These are phyloP conservation scores for Gastrolobium villosum DNA, from an alignment of 306 rosid genomes.

Conservation along the genomic window DNA sequence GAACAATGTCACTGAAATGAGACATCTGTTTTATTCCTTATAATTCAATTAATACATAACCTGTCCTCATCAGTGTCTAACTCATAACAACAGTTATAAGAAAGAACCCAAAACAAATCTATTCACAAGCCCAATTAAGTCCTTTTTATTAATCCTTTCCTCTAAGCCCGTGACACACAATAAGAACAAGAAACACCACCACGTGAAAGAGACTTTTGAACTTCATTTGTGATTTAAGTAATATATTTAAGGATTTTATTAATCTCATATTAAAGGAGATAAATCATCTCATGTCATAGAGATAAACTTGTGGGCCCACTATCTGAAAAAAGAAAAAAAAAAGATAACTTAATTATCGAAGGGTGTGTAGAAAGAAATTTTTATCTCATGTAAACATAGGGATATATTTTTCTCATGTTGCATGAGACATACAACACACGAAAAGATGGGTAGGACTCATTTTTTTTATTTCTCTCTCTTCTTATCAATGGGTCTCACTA, in stretches of 20 bases:
- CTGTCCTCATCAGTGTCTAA: constrained; percentile 43
- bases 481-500: too few relatives aligned
- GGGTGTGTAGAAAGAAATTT: too few relatives aligned
- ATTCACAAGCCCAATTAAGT: constrained; percentile 27
- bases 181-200: constrained; percentile 50
- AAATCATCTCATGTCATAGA: too few relatives aligned
- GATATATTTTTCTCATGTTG: too few relatives aligned
- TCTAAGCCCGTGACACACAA: constrained; percentile 58
- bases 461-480: too few relatives aligned
- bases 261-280: too few relatives aligned
- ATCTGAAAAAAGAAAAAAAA: too few relatives aligned
- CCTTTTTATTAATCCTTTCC: constrained; percentile 17
- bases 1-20: constrained; percentile 30
- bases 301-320: too few relatives aligned
- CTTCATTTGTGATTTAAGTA: neutral
- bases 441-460: too few relatives aligned
- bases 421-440: too few relatives aligned
- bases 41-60: constrained; percentile 37
- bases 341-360: too few relatives aligned
- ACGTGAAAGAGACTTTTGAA: constrained; percentile 53
- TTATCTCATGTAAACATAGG: too few relatives aligned
- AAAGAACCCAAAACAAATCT: constrained; percentile 27
- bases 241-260: neutral
- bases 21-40: constrained; percentile 47
- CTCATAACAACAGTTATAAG: constrained; percentile 5